These are phyloP conservation scores for Berberis thunbergii DNA, from an alignment of 164 flowering plant species.

Conservation along the genomic window DNA sequence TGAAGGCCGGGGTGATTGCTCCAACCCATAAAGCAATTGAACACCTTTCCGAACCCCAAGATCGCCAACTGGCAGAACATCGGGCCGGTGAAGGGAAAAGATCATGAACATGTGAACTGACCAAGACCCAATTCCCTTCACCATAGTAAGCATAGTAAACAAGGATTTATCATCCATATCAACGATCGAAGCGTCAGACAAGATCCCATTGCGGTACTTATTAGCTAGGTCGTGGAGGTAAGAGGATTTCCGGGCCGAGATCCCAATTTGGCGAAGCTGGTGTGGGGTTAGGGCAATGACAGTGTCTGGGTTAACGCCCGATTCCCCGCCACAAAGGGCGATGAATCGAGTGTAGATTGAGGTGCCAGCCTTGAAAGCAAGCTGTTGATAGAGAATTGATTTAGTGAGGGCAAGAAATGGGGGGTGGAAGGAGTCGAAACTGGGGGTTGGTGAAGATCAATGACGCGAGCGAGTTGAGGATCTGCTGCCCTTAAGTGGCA, in stretches of 20 bases:
- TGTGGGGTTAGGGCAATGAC: constrained; percentile 52
- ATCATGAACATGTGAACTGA: constrained; percentile 99
- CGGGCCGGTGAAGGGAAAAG: constrained; percentile 86
- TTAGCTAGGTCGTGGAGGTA: constrained; percentile 85
- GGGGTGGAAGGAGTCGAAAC: constrained; percentile 47
- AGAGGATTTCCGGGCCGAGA: constrained; percentile 83
- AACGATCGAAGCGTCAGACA: constrained; percentile 61
- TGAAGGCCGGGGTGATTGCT: constrained; percentile 80
- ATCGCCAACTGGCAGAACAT: constrained; percentile 84
- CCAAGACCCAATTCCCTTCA: constrained; percentile 96
- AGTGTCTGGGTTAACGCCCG: constrained; percentile 52
- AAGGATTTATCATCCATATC: constrained; percentile 89
- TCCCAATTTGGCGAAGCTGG: constrained; percentile 84
- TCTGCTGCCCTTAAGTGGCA: constrained; percentile 59
- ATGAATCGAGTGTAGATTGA: constrained; percentile 81
- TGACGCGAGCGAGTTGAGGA: constrained; percentile 48
- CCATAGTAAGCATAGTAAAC: constrained; percentile 95
- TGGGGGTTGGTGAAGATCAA: constrained; percentile 61
- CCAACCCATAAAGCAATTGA: constrained; percentile 56
- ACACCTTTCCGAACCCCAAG: constrained; percentile 84
- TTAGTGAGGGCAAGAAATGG: constrained; percentile 78
- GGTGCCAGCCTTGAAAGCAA: constrained; percentile 90
- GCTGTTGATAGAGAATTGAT: constrained; percentile 87
- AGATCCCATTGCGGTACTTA: constrained; percentile 69
- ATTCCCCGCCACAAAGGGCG: constrained; percentile 75